Evolutionary conservation across 1,284 basidiomycete genomes (phyloP), one percentile per base, ranked within the genome.

Genomic region (Polyporus tsugae): DNA sequence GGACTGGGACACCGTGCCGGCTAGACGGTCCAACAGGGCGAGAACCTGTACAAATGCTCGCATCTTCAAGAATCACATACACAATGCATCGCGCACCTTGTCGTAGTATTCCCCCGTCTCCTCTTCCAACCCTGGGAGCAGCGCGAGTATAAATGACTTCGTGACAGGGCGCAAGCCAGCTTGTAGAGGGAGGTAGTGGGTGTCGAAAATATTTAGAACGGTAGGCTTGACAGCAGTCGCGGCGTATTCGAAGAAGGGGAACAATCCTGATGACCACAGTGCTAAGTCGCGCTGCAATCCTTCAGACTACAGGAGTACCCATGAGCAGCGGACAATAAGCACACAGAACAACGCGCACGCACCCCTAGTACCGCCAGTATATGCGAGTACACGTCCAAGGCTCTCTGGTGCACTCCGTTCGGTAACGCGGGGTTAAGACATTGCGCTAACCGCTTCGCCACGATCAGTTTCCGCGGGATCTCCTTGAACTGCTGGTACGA

Each of bases 231-330:
- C 96, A 25, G 95, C 96, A 6, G 96, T 99, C 17, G 97, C 93
- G 6, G 98, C 96, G 80, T 96, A 98, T 80, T 98, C 96, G 78
- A 99, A 99, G 87, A 99, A 99, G 0, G 98, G 98, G 76, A 99
- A 97, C 10, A 99, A 81, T 4, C 98, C 98, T 5, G 95, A 94
- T 0, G 96, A 96, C 98, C 98, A 99, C 19, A 99, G 85, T 1
- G 94, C 87, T 5, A 99, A 84, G 82, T 99, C 98, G 58, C 91
- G 87, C 70, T 90, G 89, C 53, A 99, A 82, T 9, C 97, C 96
- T 74, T 98, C 96, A 1, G 89, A 87, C 95, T 97, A 75, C 4
- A 29, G 15, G 38, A 60, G n/a, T 22, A 22, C 22, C 38, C 19
- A 39, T 60, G 9, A 60, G 25, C n/a, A 39, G 4, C 22, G 11